Percentiles rank a stretch among this genome's conserved stretches.
Conservation (phyloP, 2,329 filamentous ascomycete species). For the Exophiala xenobiotica region DNA sequence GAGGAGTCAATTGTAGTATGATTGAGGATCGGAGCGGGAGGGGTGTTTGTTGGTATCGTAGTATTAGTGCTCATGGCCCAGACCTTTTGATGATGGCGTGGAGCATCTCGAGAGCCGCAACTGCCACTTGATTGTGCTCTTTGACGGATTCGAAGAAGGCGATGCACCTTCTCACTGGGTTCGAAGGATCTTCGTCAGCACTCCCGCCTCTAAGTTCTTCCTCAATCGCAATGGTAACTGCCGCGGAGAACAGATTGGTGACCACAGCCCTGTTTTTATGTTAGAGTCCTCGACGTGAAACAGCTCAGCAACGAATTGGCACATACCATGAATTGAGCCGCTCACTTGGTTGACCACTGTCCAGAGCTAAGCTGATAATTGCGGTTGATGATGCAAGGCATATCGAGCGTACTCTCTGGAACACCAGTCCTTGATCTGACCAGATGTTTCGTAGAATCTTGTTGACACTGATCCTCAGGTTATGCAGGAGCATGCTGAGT, state of each 20-base stretch:
- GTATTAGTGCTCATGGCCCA: neutral
- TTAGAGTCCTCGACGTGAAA: neutral
- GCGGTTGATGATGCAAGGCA: neutral
- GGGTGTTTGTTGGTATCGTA: neutral
- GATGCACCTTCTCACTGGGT: neutral
- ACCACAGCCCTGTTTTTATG: neutral
- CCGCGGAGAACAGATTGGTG: neutral
- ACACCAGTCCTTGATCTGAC: neutral
- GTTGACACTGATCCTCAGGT: neutral
- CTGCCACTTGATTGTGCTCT: neutral
- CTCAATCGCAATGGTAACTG: constrained; percentile 1
- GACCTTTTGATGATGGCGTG: neutral
- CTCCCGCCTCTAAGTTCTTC: neutral
- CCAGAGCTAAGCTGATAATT: neutral
- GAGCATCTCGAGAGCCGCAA: neutral
- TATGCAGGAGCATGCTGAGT: neutral
- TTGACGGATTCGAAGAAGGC: neutral
- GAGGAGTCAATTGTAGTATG: neutral
- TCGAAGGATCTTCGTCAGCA: neutral
- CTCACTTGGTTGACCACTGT: neutral
- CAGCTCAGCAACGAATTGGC: too few relatives aligned
- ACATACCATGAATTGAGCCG: neutral
- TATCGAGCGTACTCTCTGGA: neutral
- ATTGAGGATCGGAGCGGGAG: neutral
- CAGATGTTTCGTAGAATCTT: neutral